Base-by-base conservation (phyloP, 1,284 basidiomycete species). In the Pseudozyma pruni region DNA sequence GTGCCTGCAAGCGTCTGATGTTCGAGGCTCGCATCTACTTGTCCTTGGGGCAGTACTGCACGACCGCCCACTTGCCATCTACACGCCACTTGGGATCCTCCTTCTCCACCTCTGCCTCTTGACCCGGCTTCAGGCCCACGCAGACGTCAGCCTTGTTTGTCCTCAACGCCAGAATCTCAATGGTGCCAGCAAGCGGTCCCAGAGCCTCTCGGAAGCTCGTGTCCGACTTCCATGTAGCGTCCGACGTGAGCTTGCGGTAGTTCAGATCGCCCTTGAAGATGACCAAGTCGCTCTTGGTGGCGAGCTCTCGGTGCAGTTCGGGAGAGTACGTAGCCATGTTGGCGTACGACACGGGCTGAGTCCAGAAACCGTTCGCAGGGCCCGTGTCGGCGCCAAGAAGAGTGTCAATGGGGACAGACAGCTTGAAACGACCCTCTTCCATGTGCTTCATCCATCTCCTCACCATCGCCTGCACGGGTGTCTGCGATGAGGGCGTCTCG, bases 231-330 rank as follows among this genome's bases (percentile, higher is more conserved):
- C 95, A 98, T 74, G 86, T 86, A 16, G 93, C 87, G 81, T 98
- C 95, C 10, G 91, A 91, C 0, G 93, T 91, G 25, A 98, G 86
- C 79, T 92, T 96, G 62, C 68, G 54, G 64, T 56, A 66, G 70
- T 79, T 79, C 41, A 96, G 85, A 85, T 96, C 94, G 16, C 94
- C 94, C 88, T 98, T 98, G 86, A 98, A 96, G 57, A 98, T 88
- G 6, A 97, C 94, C 13, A 98, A 85, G 11, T 87, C 87, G 60
- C 91, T 67, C 46, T 74, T 85, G 49, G 86, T 84, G 8, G 60
- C 48, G 48, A 98, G 83, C 51, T 86, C 85, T 2, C 83, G 75
- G 77, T 89, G 87, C 9, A 95, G 83, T 20, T 84, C 84, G 0
- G 87, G 87, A 2, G 89, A 90, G 17, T 61, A 51, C 7, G 53